Evolutionary conservation across 2,329 filamentous ascomycete genomes (phyloP), one percentile per base, ranked within the genome.

Genomic region (Fonsecaea monophora): DNA sequence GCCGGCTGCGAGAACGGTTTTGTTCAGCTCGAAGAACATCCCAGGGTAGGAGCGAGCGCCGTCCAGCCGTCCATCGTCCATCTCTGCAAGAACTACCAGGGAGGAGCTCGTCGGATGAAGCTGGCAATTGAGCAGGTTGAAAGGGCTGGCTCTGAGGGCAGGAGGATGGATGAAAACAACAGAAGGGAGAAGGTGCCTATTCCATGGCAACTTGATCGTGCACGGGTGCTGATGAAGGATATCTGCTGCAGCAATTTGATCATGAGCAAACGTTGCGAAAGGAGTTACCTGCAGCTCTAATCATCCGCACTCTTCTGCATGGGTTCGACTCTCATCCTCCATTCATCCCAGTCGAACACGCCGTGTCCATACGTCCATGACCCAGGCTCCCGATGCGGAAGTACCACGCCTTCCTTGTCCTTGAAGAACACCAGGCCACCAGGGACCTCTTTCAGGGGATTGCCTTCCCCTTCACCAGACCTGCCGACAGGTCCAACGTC

Each of bases 401-500:
- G 42, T 4, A 61, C 56, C 15, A 70, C 53, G n/a, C 68, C 68
- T 5, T 56, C 59, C 40, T 66, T 68, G 32, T 72, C 70, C 32
- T 61, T 68, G 57, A 70, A 70, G 60, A 72, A 70, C 1, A 67
- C 54, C 60, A 72, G 59, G 0, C 70, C 70, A 12, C 70, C 70
- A 18, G 64, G 53, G 3, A 69, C 68, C 8, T 70, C 63, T 21
- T 53, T 56, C 62, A 70, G 57, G 5, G 70, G 70, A 60, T 72
- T 72, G 4, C 67, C 68, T 32, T 68, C 61, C 15, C 70, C 70
- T 48, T 70, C 66, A 12, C 70, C 70, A 35, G 62, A 58, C 45
- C 70, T 68, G 1, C 61, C 70, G 40, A 70, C 70, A 12, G 68
- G 70, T 9, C 70, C 70, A 7, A 64, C 38, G n/a, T 69, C 75